These are phyloP conservation scores for Potentilla sterilis DNA, from an alignment of 306 rosid species.

Conservation along the genomic window DNA sequence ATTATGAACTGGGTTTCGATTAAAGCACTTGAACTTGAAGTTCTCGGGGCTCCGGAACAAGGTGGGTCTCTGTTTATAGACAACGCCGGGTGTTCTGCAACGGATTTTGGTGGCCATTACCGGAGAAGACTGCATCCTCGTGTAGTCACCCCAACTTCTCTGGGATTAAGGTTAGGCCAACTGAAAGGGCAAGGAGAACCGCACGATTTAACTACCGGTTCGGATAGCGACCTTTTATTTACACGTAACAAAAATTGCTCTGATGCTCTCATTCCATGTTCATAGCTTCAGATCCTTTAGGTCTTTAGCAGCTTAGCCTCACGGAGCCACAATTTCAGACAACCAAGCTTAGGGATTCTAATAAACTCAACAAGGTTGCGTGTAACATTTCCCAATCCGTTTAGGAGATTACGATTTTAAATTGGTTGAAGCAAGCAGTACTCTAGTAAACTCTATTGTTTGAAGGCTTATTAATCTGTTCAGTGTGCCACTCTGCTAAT, in stretches of 20 bases:
- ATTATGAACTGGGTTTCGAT: background rate
- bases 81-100: background rate
- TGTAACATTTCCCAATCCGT: too few relatives aligned
- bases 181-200: background rate
- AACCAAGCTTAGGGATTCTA: too few relatives aligned
- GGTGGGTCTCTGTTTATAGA: constrained; percentile 2
- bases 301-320: too few relatives aligned
- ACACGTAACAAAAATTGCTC: background rate
- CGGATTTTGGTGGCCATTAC: constrained; percentile 8
- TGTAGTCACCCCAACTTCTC: background rate
- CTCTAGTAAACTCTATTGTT: too few relatives aligned
- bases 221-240: background rate
- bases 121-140: constrained; percentile 16
- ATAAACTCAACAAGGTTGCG: too few relatives aligned
- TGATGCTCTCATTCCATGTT: too few relatives aligned
- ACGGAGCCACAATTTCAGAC: too few relatives aligned
- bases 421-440: too few relatives aligned
- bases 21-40: background rate
- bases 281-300: too few relatives aligned
- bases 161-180: background rate
- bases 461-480: too few relatives aligned
- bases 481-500: too few relatives aligned
- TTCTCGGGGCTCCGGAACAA: background rate
- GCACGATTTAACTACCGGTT: background rate
- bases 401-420: too few relatives aligned